Percentiles rank a stretch among this genome's conserved stretches.
Conservation (phyloP, 2,329 filamentous ascomycete species). For the Verticillium isaacii region DNA sequence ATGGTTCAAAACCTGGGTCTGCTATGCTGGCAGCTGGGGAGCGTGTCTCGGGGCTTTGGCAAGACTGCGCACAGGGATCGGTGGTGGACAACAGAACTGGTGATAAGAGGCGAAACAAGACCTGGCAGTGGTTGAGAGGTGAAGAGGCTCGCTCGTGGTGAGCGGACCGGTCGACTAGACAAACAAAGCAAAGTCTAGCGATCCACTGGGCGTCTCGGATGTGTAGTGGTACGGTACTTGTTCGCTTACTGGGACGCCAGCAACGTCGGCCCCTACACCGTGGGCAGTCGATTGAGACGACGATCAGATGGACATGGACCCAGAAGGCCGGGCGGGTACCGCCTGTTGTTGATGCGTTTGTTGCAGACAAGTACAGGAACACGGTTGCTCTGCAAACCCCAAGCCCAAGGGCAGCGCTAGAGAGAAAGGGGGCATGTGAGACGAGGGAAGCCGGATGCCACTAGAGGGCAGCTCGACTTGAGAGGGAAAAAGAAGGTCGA, state of each 20-base stretch:
- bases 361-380: not conserved
- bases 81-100: not conserved
- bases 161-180: not conserved
- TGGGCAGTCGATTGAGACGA: not conserved
- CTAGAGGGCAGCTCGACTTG: not conserved
- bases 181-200: not conserved
- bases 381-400: not conserved
- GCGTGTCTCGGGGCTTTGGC: not conserved
- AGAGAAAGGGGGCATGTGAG: constrained; percentile 3
- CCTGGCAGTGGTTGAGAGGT: not conserved
- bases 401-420: not conserved
- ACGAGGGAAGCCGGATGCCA: not conserved
- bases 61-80: not conserved
- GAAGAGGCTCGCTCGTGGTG: not conserved
- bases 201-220: not conserved
- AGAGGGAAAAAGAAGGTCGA: not conserved
- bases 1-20: no score
- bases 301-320: not conserved
- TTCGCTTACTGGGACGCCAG: not conserved
- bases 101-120: not conserved
- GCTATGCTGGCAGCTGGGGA: not conserved
- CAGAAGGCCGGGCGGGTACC: not conserved
- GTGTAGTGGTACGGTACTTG: not conserved
- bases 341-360: not conserved
- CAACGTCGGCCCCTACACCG: not conserved